Conservation (phyloP, 352 stramenopile genomes). For the Globisporangium sylvaticum region DNA sequence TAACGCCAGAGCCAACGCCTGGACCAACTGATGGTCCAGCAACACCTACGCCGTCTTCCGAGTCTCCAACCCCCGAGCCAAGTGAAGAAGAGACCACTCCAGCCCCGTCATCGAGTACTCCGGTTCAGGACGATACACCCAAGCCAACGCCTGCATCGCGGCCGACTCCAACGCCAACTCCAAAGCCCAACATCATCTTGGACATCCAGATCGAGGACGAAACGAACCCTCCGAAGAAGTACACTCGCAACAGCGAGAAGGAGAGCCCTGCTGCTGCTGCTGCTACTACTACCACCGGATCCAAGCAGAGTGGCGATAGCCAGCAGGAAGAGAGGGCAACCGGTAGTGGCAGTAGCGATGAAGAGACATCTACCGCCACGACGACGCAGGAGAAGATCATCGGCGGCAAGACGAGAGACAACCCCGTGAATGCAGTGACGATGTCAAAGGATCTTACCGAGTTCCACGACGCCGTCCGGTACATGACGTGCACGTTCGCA, state of each 20-base stretch:
- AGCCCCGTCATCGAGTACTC: neutral
- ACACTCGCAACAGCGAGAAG: constrained; percentile 10
- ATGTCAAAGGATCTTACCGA: constrained; percentile 32
- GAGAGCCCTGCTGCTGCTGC: neutral
- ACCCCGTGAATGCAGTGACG: constrained; percentile 39
- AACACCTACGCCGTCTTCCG: neutral
- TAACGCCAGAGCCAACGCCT: neutral
- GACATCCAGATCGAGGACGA: constrained; percentile 12
- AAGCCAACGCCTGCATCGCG: neutral
- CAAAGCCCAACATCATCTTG: constrained; percentile 14
- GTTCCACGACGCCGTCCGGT: constrained; percentile 55
- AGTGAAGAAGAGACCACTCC: neutral
- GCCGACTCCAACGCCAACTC: neutral
- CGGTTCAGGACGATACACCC: neutral
- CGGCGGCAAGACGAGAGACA: constrained; percentile 39
- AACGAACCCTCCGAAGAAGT: constrained; percentile 10
- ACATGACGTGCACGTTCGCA: constrained; percentile 46
- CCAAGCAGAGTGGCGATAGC: neutral
- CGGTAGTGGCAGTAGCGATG: neutral
- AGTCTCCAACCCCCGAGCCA: neutral
- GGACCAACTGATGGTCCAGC: neutral
- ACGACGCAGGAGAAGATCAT: constrained; percentile 25
- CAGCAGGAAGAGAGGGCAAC: neutral
- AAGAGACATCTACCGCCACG: neutral
- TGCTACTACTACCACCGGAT: neutral